phyloP scores from a whole-genome alignment of 2,329 filamentous ascomycete genomes.

The Pseudogymnoascus sp. region DNA sequence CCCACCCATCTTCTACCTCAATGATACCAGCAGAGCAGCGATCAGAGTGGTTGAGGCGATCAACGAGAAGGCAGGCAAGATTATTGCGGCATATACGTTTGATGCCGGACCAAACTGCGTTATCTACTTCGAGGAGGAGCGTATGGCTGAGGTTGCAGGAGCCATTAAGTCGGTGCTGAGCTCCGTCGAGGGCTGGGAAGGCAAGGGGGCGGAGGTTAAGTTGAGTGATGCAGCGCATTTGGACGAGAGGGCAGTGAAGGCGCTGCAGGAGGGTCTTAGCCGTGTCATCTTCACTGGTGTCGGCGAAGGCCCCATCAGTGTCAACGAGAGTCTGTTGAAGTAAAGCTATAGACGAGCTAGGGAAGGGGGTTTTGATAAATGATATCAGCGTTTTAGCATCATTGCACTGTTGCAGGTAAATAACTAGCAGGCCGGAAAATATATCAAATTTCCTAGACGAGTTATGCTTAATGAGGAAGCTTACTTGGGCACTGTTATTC shows the following conservation, averaged over 20 bases:
- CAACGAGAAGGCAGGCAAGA: slow-evolving; percentile 69
- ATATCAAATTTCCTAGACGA: not conserved
- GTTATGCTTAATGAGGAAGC: not conserved
- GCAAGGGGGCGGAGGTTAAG: slow-evolving; percentile 44
- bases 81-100: slow-evolving; percentile 89
- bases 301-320: slow-evolving; percentile 77
- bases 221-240: slow-evolving; percentile 45
- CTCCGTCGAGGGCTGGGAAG: slow-evolving; percentile 63
- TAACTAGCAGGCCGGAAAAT: not conserved
- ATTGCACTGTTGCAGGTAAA: not conserved
- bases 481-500: not conserved
- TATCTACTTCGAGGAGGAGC: slow-evolving; percentile 83
- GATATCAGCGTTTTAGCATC: slow-evolving; percentile 12
- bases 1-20: slow-evolving; percentile 98
- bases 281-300: slow-evolving; percentile 87
- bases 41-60: slow-evolving; percentile 84
- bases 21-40: slow-evolving; percentile 80
- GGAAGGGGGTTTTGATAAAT: not conserved
- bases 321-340: slow-evolving; percentile 64
- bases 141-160: slow-evolving; percentile 64
- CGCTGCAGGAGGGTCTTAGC: slow-evolving; percentile 70
- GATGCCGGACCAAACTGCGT: slow-evolving; percentile 96
- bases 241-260: slow-evolving; percentile 54
- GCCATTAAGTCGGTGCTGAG: slow-evolving; percentile 62
- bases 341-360: slow-evolving; percentile 42